Percentiles rank a stretch among this genome's conserved stretches.
Conservation (phyloP, 2,329 filamentous ascomycete genomes). For the Ceratocystiopsis sp. region DNA sequence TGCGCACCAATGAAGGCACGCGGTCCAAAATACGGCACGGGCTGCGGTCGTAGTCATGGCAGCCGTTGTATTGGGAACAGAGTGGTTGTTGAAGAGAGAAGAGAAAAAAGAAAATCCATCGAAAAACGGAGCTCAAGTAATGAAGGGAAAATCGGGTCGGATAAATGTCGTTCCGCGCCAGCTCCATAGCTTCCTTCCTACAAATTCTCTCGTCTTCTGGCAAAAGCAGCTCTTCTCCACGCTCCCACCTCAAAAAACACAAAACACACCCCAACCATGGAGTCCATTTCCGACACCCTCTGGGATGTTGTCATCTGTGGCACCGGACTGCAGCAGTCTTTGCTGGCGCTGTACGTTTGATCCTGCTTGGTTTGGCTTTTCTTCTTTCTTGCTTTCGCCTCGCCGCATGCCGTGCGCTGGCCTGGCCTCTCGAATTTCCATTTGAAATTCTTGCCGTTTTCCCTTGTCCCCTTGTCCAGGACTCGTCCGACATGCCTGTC, state of each 20-base stretch:
- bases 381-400: too few relatives aligned
- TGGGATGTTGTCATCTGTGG: constrained; percentile 72
- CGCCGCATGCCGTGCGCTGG: too few relatives aligned
- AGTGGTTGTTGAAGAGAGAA: constrained; percentile 18
- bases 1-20: constrained; percentile 36
- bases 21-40: constrained; percentile 15
- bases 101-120: constrained; percentile 13
- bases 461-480: neutral
- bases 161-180: constrained; percentile 3
- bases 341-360: constrained; percentile 34
- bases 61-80: constrained; percentile 19
- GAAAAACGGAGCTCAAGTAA: too few relatives aligned
- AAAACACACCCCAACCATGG: constrained; percentile 34
- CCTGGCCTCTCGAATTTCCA: neutral
- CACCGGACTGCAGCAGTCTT: constrained; percentile 61
- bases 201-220: constrained; percentile 2
- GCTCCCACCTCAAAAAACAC: neutral
- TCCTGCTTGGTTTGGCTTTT: constrained; percentile 15
- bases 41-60: constrained; percentile 12
- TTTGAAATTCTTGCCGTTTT: too few relatives aligned
- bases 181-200: neutral
- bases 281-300: constrained; percentile 52
- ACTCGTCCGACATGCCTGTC: constrained; percentile 10
- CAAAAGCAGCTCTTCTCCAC: constrained; percentile 6
- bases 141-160: constrained; percentile 1